Percentiles rank a stretch among this genome's conserved stretches.
These are phyloP conservation scores for Cercospora citrullina DNA, from an alignment of 2,329 filamentous ascomycete species.

Conservation along the genomic window DNA sequence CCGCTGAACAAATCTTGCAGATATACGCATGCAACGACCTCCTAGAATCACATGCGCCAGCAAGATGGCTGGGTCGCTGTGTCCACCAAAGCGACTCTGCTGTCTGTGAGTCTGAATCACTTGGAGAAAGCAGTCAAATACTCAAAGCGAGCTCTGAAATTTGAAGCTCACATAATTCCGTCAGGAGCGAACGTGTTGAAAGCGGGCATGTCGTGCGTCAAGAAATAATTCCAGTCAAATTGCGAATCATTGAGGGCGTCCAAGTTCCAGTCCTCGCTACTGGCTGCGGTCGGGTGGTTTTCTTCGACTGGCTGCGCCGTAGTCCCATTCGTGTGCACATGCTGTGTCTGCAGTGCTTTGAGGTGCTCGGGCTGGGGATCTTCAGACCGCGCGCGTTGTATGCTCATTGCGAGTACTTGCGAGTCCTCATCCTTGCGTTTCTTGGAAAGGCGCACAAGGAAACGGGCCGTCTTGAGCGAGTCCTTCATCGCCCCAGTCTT, in stretches of 20 bases:
- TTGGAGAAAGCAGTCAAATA: no score
- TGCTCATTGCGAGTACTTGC: conserved; percentile 25
- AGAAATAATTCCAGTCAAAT: conserved; percentile 39
- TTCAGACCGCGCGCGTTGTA: conserved; percentile 25
- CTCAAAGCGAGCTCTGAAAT: no score
- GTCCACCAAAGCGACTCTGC: no score
- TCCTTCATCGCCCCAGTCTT: conserved; percentile 48
- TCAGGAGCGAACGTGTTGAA: conserved; percentile 38
- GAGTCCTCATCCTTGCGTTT: conserved; percentile 35
- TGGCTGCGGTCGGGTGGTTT: conserved; percentile 29
- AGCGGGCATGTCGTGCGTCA: conserved; percentile 36
- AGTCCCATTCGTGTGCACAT: conserved; percentile 15
- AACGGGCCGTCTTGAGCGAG: conserved; percentile 56
- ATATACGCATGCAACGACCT: no score
- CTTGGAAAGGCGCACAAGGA: conserved; percentile 55
- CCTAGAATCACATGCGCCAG: no score
- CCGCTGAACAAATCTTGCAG: no score
- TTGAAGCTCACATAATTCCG: conserved; percentile 32
- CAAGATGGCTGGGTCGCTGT: no score
- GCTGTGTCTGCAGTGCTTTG: neutral
- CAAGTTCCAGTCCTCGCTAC: conserved; percentile 38
- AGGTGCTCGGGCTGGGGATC: conserved; percentile 29
- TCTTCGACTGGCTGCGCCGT: conserved; percentile 13
- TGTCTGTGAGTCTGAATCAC: no score
- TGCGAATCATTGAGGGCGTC: conserved; percentile 37